Percentiles rank a stretch among this genome's conserved stretches.
Conservation (phyloP, 1,284 basidiomycete genomes). For the Melampsora americana region DNA sequence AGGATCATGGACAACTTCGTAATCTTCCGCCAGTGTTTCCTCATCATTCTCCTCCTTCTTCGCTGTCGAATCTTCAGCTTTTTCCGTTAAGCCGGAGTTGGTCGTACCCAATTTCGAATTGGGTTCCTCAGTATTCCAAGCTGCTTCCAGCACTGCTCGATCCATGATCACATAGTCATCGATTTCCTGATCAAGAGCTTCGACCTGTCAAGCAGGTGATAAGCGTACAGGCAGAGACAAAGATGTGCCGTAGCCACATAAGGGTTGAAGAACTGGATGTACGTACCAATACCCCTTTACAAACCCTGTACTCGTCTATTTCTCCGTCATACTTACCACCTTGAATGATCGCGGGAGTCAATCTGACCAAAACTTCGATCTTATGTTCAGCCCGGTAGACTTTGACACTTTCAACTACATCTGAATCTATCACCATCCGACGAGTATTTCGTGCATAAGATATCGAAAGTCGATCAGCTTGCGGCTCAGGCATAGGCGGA, state of each 20-base stretch:
- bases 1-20: slow-evolving; percentile 42
- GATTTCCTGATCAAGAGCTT: slow-evolving; percentile 68
- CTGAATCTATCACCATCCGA: slow-evolving; percentile 81
- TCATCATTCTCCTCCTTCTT: background rate
- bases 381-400: slow-evolving; percentile 77
- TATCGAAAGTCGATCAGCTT: slow-evolving; percentile 67
- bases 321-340: slow-evolving; percentile 56
- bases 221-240: background rate
- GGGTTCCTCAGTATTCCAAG: slow-evolving; percentile 44
- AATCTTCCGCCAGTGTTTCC: slow-evolving; percentile 8
- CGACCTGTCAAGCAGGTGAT: slow-evolving; percentile 60
- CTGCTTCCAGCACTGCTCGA: slow-evolving; percentile 46
- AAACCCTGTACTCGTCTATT: slow-evolving; percentile 59
- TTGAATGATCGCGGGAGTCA: slow-evolving; percentile 54
- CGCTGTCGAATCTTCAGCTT: background rate
- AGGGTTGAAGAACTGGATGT: slow-evolving; percentile 17
- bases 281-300: slow-evolving; percentile 70
- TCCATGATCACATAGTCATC: slow-evolving; percentile 50
- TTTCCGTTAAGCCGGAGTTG: background rate
- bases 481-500: slow-evolving; percentile 51
- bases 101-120: background rate
- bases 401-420: slow-evolving; percentile 73
- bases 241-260: background rate
- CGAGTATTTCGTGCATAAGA: slow-evolving; percentile 84
- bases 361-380: slow-evolving; percentile 72